Base-by-base conservation (phyloP, 2,329 filamentous ascomycete species). In the Cladosporium oxysporum region DNA sequence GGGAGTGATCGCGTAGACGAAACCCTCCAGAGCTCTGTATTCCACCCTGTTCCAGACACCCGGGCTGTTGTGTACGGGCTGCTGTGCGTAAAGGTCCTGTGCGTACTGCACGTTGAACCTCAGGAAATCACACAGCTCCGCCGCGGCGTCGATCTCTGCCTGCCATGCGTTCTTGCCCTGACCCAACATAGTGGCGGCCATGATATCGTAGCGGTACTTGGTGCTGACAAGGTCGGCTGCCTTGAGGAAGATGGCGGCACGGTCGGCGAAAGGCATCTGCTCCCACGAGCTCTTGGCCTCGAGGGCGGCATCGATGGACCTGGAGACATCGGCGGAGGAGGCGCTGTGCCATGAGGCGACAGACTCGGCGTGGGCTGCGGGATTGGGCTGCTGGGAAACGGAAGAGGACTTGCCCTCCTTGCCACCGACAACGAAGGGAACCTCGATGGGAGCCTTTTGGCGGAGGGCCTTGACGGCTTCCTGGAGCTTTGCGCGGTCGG, bases 121-220 rank as follows among this genome's bases (percentile, higher is more conserved):
- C 77, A 97, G 83, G 81, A 97, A 97, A 78, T 98, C 94, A 72
- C 87, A 90, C 71, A 96, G 81, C 83, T 98, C 94, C 12, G 94
- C 94, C 23, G 93, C 93, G 53, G 93, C 86, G 79, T 97, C 94
- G 69, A 97, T 97, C 84, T 98, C 94, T 18, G 94, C 94, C 81
- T 98, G 94, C 92, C 93, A 97, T 58, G 91, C 92, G 78, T 97
- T 97, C 87, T 97, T 97, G 74, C 94, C 94, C 81, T 97, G 94
- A 68, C 94, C 94, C 44, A 96, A 84, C 88, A 97, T 97, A 16
- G 94, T 97, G 57, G 92, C 88, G 5, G 94, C 93, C 91, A 97
- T 96, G 72, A 98, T 87, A 64, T 97, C 92, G 80, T 96, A 97
- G 75, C 94, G 88, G 81, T 98, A 97, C 82, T 97, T 97, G 70